Evolutionary conservation across 768 basidiomycete species (phyloP), one percentile per base, ranked within the genome.

Genomic region (Boletus speciosus): DNA sequence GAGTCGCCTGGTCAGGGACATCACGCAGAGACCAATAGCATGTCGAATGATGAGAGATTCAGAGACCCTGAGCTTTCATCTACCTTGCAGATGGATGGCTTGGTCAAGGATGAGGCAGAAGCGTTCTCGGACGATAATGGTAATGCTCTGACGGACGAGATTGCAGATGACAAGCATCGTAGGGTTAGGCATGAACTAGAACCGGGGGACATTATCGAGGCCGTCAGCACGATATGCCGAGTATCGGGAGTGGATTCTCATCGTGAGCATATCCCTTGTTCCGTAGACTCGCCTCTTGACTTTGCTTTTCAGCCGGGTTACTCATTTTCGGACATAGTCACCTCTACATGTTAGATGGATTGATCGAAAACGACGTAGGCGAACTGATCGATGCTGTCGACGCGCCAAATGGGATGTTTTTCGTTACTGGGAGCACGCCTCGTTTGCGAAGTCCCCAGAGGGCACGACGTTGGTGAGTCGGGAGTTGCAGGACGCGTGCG

Each of bases 211-310:
- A 81, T 93, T 8, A 90, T 98, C 35, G 90, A 95, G 59, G 90
- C 84, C 14, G 84, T 90, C 7, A 80, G 80, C 49, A 98, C 94
- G 11, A 90, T 95, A 44, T 90, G 91, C 6, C 82, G 93, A 12
- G 83, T 97, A 46, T 84, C 84, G 14, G 95, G 94, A 1, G 91
- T 98, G 5, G 95, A 97, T 69, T 91, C 92, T 15, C 92, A 86
- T 55, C 93, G 93, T 94, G 58, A 66, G 88, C 34, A n/a, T 21
- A 7, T 29, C 34, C 11, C 10, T 19, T 56, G 14, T 34, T 39
- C 46, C 37, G n/a, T 32, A 1, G 15, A 38, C 12, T 29, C 15
- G 16, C 21, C n/a, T 31, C 16, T 36, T 59, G 32, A 36, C 61
- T 12, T 37, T 40, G 35, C 19, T 48, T 31, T 9, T 9, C 29